phyloP scores from a whole-genome alignment of 2,329 filamentous ascomycete genomes.

The Leptographium flavum region DNA sequence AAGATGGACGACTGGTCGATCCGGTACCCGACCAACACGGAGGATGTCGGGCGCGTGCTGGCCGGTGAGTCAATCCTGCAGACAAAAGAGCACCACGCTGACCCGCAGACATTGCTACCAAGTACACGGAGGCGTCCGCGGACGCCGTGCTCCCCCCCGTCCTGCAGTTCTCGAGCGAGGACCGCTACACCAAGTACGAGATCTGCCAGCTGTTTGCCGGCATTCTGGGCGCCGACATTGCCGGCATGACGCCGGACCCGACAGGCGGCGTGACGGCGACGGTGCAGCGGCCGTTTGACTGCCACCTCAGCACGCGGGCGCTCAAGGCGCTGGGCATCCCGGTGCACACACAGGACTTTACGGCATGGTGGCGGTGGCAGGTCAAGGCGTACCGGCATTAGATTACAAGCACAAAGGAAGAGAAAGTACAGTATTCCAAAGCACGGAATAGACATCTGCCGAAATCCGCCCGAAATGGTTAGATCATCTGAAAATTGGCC shows the following conservation, averaged over 20 bases:
- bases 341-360: conserved; percentile 60
- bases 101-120: conserved; percentile 48
- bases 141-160: conserved; percentile 47
- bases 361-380: conserved; percentile 64
- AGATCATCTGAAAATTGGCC: too few species aligned
- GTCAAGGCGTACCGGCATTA: conserved; percentile 43
- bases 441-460: too few species aligned
- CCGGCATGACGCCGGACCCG: conserved; percentile 53
- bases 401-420: too few species aligned
- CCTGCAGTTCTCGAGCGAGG: conserved; percentile 78
- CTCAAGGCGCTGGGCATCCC: conserved; percentile 62
- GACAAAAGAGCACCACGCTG: background rate
- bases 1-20: conserved; percentile 80
- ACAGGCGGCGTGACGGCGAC: conserved; percentile 57
- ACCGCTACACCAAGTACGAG: conserved; percentile 78
- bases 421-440: too few species aligned
- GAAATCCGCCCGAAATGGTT: background rate
- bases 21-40: conserved; percentile 78
- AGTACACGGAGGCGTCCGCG: conserved; percentile 43
- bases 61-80: background rate
- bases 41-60: conserved; percentile 63
- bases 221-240: conserved; percentile 61
- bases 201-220: conserved; percentile 68
- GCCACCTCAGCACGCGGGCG: conserved; percentile 65
- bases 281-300: conserved; percentile 75